Conservation (phyloP, 2,329 filamentous ascomycete genomes). For the Chrysoporthe puriensis region DNA sequence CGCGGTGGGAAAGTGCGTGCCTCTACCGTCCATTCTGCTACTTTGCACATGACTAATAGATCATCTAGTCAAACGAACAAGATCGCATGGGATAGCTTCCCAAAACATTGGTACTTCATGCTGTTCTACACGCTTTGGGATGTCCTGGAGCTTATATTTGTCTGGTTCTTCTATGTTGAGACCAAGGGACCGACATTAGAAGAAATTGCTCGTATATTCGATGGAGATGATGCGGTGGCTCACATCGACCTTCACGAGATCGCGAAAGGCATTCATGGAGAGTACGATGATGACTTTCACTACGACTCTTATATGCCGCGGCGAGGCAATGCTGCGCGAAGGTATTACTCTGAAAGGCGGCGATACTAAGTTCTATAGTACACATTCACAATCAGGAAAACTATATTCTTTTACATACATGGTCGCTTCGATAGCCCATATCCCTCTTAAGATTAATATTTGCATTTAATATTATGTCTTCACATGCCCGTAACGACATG, state of each 20-base stretch:
- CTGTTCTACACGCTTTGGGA: conserved; percentile 69
- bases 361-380: not conserved
- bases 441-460: not conserved
- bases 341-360: conserved; percentile 24
- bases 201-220: conserved; percentile 72
- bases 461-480: not conserved
- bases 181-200: conserved; percentile 73
- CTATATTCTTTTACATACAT: not conserved
- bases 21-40: not conserved
- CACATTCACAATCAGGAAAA: not conserved
- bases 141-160: conserved; percentile 61
- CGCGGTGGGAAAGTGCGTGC: conserved; percentile 61
- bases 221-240: conserved; percentile 63
- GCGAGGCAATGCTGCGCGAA: conserved; percentile 22
- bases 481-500: not conserved
- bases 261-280: conserved; percentile 54
- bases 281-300: conserved; percentile 38
- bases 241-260: conserved; percentile 59
- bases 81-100: conserved; percentile 63
- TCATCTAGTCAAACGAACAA: conserved; percentile 62
- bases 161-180: conserved; percentile 71
- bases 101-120: conserved; percentile 67
- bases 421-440: not conserved
- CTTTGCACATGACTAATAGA: not conserved
- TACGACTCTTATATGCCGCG: conserved; percentile 23